Evolutionary conservation across 805 yeast species (phyloP), one percentile per base, ranked within the genome.

Genomic region (Starmerella kuoi): DNA sequence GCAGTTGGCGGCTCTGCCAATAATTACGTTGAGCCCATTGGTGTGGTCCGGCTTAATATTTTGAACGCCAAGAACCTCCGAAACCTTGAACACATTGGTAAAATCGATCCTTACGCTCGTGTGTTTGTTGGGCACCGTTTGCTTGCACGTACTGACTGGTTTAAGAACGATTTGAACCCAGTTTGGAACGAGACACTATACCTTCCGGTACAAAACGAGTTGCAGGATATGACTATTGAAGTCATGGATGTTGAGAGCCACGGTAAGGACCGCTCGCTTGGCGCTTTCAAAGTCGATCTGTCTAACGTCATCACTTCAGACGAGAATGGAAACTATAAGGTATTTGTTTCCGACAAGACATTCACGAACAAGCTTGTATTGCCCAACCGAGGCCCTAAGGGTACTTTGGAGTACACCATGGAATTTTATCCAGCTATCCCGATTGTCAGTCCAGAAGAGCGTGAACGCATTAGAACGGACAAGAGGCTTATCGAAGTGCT

Each of bases 1-100:
- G 61, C 68, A 19, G 33, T 44, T 9, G 74, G 77, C 40, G 80
- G 79, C 15, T 62, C 76, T 31, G 83, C 85, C 47, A 75, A 78
- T 52, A 91, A 88, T 39, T 88, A 86, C 64, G 75, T 85, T n/a
- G 85, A 85, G 44, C 98, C 98, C 38, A 79, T 88, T 58, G 98
- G 99, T 58, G 88, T 81, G 26, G 70, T 87, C 5, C 76, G 96
- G 56, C 68, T 91, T 44, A 55, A 59, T 38, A 61, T 91, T 46
- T 73, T 72, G 51, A 72, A 70, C 47, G 96, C 93, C 33, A 73
- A 70, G 43, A 79, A 76, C 47, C 71, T 91, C 55, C 73, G 80
- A 46, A 88, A 91, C 61, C 69, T 87, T 62, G 96, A 88, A 61
- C 79, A 74, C 42, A 69, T 91, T 46, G 97, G 97, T 46, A 83